Evolutionary conservation across 768 basidiomycete genomes (phyloP), one percentile per base, ranked within the genome.

Genomic region (Trametes meyenii): DNA sequence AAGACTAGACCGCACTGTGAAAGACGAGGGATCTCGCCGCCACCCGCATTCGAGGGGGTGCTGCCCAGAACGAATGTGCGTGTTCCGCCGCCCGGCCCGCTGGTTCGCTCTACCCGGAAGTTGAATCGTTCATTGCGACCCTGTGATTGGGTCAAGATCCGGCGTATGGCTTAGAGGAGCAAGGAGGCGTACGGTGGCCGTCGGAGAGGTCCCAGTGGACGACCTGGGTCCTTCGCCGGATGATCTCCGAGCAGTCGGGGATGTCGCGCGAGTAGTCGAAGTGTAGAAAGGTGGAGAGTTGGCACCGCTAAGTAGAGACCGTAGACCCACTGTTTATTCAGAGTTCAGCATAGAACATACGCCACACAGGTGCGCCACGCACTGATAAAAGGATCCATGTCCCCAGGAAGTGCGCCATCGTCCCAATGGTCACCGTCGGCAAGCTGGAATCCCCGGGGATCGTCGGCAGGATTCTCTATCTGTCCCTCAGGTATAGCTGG

Each of bases 401-500:
- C 60, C n/a, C 51, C 44, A 2, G 65, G 63, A 8, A 72, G 62
- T 6, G 64, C 49, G 16, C 66, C 67, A 14, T 70, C 69, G 71
- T 67, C 60, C 50, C 64, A 55, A 16, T 55, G 55, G 73, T 75
- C 29, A 66, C 51, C 63, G 13, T 65, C 64, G 24, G 40, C 74
- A 74, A 74, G 58, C 39, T 82, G 80, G 70, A 88, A 91, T 42
- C 80, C 75, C 49, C 92, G 87, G 33, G 92, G 92, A 76, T 93
- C 90, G 69, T 93, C 88, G 51, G 75, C 69, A 23, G 85, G 77
- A 72, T 90, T 82, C 72, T 93, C 91, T 70, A 93, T 85, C 91
- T 93, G 23, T 21, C 24, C 24, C 29, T 17, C 23, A 48, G 29
- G 21, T 48, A 2, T 3, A 39, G 51, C 17, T n/a, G 12, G 8